Conservation (phyloP, 768 basidiomycete genomes). For the Pleurotus ostreatus region DNA sequence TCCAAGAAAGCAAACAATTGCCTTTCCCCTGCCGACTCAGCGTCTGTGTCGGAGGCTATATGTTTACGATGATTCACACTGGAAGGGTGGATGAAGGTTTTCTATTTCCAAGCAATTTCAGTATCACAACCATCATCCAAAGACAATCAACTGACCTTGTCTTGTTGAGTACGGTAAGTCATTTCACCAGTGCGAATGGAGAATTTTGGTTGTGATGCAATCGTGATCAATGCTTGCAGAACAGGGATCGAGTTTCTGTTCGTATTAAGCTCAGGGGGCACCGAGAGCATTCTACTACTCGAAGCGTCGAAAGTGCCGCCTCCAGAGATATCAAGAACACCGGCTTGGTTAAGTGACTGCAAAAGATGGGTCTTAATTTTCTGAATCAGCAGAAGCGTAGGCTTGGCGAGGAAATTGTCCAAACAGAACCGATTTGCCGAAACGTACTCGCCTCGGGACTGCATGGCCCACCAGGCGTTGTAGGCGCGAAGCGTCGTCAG, state of each 20-base stretch:
- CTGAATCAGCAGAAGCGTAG: constrained; percentile 77
- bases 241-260: constrained; percentile 76
- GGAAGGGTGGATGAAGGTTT: constrained; percentile 75
- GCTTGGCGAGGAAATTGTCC: constrained; percentile 86
- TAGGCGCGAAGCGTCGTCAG: constrained; percentile 78
- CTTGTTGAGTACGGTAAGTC: constrained; percentile 68
- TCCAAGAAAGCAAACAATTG: constrained; percentile 81
- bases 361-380: constrained; percentile 78
- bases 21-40: constrained; percentile 43
- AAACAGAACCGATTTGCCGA: constrained; percentile 72
- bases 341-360: constrained; percentile 71
- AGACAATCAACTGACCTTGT: constrained; percentile 54
- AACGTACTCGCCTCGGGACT: constrained; percentile 58
- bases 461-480: constrained; percentile 75
- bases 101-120: constrained; percentile 34
- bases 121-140: neutral
- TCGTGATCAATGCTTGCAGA: constrained; percentile 77
- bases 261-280: constrained; percentile 65
- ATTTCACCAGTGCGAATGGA: constrained; percentile 71
- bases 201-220: constrained; percentile 88
- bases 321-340: constrained; percentile 78
- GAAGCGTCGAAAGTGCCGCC: constrained; percentile 44
- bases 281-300: constrained; percentile 25
- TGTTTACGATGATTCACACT: constrained; percentile 80
- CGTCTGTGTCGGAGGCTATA: constrained; percentile 22